Evolutionary conservation across 1,284 basidiomycete genomes (phyloP).

Genomic region (Porphyrellus sp.): DNA sequence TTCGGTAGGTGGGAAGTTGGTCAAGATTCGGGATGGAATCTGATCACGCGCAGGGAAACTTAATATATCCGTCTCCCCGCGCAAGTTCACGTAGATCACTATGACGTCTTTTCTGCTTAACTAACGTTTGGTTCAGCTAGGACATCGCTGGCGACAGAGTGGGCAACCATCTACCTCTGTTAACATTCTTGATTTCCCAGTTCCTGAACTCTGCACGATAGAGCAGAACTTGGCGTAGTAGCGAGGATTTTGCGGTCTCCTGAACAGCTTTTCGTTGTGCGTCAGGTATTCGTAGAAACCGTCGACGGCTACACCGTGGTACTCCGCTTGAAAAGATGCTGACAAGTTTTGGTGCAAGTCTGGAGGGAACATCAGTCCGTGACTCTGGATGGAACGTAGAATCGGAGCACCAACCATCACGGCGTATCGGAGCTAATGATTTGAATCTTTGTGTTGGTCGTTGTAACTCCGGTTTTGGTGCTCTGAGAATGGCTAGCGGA

Average conservation of each 20-base stretch:
- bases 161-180: constrained; percentile 9
- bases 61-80: background rate
- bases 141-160: background rate
- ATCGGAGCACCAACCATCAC: too few relatives aligned
- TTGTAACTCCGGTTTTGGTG: too few relatives aligned
- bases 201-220: constrained; percentile 25
- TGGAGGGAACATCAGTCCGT: background rate
- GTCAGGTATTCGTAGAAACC: constrained; percentile 20
- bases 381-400: too few relatives aligned
- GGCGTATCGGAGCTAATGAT: too few relatives aligned
- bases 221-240: constrained; percentile 24
- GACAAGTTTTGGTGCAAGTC: background rate
- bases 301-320: constrained; percentile 13
- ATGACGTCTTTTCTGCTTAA: constrained; percentile 10
- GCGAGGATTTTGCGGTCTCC: background rate
- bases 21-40: constrained; percentile 13
- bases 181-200: constrained; percentile 23
- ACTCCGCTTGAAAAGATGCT: constrained; percentile 3
- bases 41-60: constrained; percentile 13
- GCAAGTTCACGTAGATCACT: constrained; percentile 24
- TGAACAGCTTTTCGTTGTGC: constrained; percentile 12
- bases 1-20: background rate
- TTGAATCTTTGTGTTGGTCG: too few relatives aligned
- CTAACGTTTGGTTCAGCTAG: background rate
- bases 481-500: too few relatives aligned